phyloP scores from a whole-genome alignment of 2,329 filamentous ascomycete species.

The Ceratocystis albifundus region DNA sequence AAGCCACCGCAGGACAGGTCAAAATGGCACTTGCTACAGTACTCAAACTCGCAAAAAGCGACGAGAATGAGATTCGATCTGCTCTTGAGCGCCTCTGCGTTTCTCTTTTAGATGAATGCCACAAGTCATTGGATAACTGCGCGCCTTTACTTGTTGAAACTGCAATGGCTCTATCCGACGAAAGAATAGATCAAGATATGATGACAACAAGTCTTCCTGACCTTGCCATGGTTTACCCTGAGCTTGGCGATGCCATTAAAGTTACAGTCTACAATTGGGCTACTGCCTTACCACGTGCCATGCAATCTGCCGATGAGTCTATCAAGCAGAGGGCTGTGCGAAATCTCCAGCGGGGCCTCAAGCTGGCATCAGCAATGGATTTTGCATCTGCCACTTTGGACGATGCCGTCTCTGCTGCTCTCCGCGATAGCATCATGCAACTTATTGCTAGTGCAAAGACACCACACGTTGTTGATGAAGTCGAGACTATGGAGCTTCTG shows the following conservation, averaged over 20 bases:
- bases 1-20: slow-evolving; percentile 67
- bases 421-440: slow-evolving; percentile 60
- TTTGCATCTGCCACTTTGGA: slow-evolving; percentile 56
- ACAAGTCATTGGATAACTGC: slow-evolving; percentile 57
- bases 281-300: slow-evolving; percentile 63
- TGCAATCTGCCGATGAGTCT: slow-evolving; percentile 75
- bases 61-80: slow-evolving; percentile 54
- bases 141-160: slow-evolving; percentile 67
- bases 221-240: slow-evolving; percentile 50
- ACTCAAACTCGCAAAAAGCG: slow-evolving; percentile 60
- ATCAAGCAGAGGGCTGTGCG: slow-evolving; percentile 59
- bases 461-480: slow-evolving; percentile 29
- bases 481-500: slow-evolving; percentile 24
- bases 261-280: slow-evolving; percentile 70
- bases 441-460: slow-evolving; percentile 27
- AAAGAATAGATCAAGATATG: slow-evolving; percentile 29
- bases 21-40: slow-evolving; percentile 71
- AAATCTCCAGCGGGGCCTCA: slow-evolving; percentile 64
- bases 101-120: slow-evolving; percentile 65
- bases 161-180: slow-evolving; percentile 53
- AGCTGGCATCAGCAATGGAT: slow-evolving; percentile 51
- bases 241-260: slow-evolving; percentile 54
- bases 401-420: slow-evolving; percentile 51
- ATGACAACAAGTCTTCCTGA: slow-evolving; percentile 45
- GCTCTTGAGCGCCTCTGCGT: slow-evolving; percentile 62